Conservation (phyloP, 2,329 filamentous ascomycete genomes). For the Boeremia exigua region DNA sequence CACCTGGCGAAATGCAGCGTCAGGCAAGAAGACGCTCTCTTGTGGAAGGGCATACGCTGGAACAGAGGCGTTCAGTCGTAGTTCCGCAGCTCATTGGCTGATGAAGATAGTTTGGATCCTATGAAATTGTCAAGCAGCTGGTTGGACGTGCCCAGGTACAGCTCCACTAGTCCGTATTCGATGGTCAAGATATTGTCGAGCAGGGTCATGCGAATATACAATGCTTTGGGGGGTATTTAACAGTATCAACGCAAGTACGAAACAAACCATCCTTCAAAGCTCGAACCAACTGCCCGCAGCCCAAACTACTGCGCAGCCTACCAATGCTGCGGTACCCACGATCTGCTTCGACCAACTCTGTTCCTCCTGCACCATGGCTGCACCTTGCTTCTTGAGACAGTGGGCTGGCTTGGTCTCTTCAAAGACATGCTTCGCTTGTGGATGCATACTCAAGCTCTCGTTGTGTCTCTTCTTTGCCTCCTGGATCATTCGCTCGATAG, state of each 20-base stretch:
- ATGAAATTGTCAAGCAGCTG: too few relatives aligned
- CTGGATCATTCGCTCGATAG: conserved; percentile 70
- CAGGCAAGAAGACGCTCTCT: too few relatives aligned
- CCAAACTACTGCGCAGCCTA: conserved; percentile 51
- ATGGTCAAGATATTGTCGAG: not conserved
- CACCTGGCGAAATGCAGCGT: too few relatives aligned
- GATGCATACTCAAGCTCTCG: conserved; percentile 30
- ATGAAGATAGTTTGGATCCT: too few relatives aligned
- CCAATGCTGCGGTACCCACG: conserved; percentile 47
- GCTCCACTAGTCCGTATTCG: not conserved
- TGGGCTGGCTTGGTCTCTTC: conserved; percentile 28
- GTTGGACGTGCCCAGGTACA: too few relatives aligned
- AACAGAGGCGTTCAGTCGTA: too few relatives aligned
- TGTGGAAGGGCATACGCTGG: too few relatives aligned
- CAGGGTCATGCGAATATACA: not conserved
- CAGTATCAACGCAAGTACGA: not conserved
- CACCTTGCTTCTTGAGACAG: conserved; percentile 36
- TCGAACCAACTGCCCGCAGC: conserved; percentile 49
- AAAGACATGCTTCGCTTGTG: conserved; percentile 31
- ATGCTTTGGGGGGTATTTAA: conserved; percentile 13
- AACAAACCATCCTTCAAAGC: conserved; percentile 16
- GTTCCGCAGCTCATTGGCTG: too few relatives aligned
- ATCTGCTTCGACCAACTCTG: conserved; percentile 50
- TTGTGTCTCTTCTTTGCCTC: conserved; percentile 53
- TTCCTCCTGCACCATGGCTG: conserved; percentile 45